phyloP scores from a whole-genome alignment of 371 early-diverging fungal species.

The Circinella umbellata region DNA sequence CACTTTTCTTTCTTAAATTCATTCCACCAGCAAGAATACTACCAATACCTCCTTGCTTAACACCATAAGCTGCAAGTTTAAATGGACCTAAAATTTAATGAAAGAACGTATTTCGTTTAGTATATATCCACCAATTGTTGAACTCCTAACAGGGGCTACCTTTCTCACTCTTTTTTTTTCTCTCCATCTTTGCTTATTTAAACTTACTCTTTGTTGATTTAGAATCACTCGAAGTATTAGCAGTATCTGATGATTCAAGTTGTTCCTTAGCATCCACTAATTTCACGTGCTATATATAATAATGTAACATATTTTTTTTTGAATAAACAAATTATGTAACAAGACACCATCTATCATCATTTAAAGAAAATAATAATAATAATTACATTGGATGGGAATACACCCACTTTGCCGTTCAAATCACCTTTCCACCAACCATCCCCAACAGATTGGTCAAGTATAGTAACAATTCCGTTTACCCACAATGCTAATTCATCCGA shows the following conservation, averaged over 20 bases:
- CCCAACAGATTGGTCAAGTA: slow-evolving; percentile 51
- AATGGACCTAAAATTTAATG: slow-evolving; percentile 21
- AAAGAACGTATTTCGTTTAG: neutral
- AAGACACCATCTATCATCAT: neutral
- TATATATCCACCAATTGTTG: neutral
- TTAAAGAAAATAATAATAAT: neutral
- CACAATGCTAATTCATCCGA: slow-evolving; percentile 67
- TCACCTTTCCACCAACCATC: slow-evolving; percentile 74
- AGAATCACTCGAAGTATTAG: neutral
- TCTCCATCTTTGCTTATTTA: no score
- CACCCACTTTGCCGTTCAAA: slow-evolving; percentile 62
- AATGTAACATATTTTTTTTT: neutral
- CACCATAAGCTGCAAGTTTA: slow-evolving; percentile 78
- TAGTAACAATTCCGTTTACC: slow-evolving; percentile 66
- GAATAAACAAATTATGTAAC: no score
- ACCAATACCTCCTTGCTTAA: slow-evolving; percentile 82
- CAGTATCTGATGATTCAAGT: slow-evolving; percentile 3
- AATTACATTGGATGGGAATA: slow-evolving; percentile 65
- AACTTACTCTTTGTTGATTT: slow-evolving; percentile 1
- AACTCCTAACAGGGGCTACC: neutral
- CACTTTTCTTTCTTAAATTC: slow-evolving; percentile 34
- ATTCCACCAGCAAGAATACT: slow-evolving; percentile 74
- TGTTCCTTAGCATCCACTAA: slow-evolving; percentile 33
- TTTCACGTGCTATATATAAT: slow-evolving; percentile 45
- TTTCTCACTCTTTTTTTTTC: neutral